Percentiles rank a stretch among this genome's conserved stretches.
Evolutionary conservation across 1,284 basidiomycete genomes (phyloP).

Genomic region (Marasmius oreades): DNA sequence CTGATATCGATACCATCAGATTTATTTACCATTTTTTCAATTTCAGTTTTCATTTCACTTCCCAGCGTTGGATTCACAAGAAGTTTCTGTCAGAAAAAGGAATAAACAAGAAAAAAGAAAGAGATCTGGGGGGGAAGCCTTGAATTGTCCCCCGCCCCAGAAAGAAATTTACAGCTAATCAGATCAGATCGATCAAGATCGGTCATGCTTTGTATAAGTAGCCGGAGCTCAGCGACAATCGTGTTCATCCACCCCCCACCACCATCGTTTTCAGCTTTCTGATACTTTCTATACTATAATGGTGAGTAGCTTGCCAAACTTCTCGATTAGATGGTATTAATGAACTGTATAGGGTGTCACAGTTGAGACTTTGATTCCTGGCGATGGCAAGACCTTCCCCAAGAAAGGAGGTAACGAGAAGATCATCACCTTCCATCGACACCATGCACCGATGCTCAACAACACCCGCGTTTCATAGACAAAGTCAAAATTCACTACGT

Average conservation of each 20-base stretch:
- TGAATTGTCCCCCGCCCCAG: no score
- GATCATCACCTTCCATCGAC: not conserved
- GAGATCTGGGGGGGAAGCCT: no score
- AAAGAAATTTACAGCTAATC: not conserved
- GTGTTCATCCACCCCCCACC: conserved; percentile 8
- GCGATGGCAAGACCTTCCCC: conserved; percentile 45
- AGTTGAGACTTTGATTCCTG: conserved; percentile 36
- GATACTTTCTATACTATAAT: conserved; percentile 16
- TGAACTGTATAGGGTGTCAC: conserved; percentile 35
- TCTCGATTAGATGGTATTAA: not conserved
- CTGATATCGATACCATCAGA: no score
- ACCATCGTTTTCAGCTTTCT: conserved; percentile 1
- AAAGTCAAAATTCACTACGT: conserved; percentile 69
- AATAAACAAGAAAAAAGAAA: not conserved
- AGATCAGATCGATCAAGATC: not conserved
- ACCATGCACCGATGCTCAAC: no score
- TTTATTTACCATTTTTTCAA: no score
- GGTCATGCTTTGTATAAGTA: not conserved
- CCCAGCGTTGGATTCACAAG: not conserved
- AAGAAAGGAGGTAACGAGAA: conserved; percentile 16
- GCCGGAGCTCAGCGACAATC: not conserved
- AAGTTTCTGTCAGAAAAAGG: not conserved
- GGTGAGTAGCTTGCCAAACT: conserved; percentile 17
- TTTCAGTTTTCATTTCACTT: not conserved
- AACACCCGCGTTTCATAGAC: conserved; percentile 35